Base-by-base conservation (phyloP, 1,139 yeast species). In the Taiozyma sp. region DNA sequence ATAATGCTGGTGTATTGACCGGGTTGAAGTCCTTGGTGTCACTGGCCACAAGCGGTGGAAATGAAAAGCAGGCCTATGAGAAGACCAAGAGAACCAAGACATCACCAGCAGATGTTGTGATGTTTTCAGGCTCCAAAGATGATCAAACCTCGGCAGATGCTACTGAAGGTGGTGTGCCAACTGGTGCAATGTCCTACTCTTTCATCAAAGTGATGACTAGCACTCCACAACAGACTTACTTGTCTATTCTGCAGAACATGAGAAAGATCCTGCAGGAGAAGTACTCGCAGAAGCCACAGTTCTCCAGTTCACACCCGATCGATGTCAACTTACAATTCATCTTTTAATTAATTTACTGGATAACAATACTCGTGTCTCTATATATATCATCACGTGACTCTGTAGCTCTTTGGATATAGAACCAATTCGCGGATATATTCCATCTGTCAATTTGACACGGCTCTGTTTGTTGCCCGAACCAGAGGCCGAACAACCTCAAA, bases 121-220 rank as follows among this genome's bases (percentile, higher is more conserved):
- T 87, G 69, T 75, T 92, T 51, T 84, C 95, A 12, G 98, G 98
- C 12, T 91, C 97, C 64, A 90, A 89, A 69, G 97, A 92, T 69
- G 82, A 84, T 54, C 97, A 84, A 65, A 80, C 84, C 0, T 55
- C 59, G n/a, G 63, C 63, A 2, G 63, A 60, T 54, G 60, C 97
- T 1, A 74, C 73, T 29, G 92, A 87, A 64, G 83, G 81, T 48
- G 96, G 96, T 28, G 72, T 71, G 44, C 83, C 87, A 44, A 90
- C 96, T 0, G 98, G 98, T 53, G 98, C 98, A 24, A 89, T 92
- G 96, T 87, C 96, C 48, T 90, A 86, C 77, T 87, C 87, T 1
- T 81, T 82, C 58, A 76, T 81, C 52, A 70, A 75, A 49, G 80
- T 79, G 12, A 65, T 83, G 70, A 57, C 65, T n/a, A 75, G 75